Percentiles rank a stretch among this genome's conserved stretches.
Evolutionary conservation across 331 rosid genomes (phyloP).

Genomic region (Erythrophleum ivorense): DNA sequence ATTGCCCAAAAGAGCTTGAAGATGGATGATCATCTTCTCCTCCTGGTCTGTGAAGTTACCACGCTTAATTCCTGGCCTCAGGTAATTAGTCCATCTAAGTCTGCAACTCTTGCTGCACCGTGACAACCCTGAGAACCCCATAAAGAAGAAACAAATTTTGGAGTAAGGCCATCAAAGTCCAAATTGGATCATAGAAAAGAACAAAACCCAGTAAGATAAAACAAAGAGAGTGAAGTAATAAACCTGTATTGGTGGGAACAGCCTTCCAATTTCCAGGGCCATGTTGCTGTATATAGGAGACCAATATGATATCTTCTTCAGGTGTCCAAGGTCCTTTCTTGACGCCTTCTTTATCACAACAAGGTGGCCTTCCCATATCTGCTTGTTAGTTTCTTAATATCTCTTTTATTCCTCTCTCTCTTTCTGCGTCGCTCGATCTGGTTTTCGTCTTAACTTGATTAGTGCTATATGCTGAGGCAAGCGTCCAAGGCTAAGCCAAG

Average conservation of each 20-base stretch:
- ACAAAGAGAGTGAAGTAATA: not conserved
- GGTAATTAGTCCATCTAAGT: slow-evolving; percentile 95
- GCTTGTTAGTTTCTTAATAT: not conserved
- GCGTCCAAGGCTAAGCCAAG: slow-evolving; percentile 40
- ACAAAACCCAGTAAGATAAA: not conserved
- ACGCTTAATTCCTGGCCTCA: slow-evolving; percentile 92
- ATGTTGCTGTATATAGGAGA: slow-evolving; percentile 66
- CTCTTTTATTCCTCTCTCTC: not conserved
- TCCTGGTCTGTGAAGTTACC: slow-evolving; percentile 91
- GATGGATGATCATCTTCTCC: slow-evolving; percentile 95
- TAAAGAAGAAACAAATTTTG: not conserved
- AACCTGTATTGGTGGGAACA: slow-evolving; percentile 73
- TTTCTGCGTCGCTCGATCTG: not conserved
- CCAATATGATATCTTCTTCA: slow-evolving; percentile 72
- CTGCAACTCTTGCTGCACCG: slow-evolving; percentile 97
- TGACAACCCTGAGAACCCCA: slow-evolving; percentile 62
- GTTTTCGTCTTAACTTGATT: slow-evolving; percentile 22
- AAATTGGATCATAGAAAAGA: not conserved
- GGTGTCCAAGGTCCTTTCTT: slow-evolving; percentile 93
- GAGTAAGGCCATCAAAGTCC: not conserved
- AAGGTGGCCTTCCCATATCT: slow-evolving; percentile 71
- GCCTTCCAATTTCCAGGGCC: slow-evolving; percentile 80
- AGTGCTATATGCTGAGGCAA: slow-evolving; percentile 37
- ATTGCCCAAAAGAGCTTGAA: slow-evolving; percentile 96
- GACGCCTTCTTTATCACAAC: slow-evolving; percentile 72